Base-by-base conservation (phyloP, 2,329 filamentous ascomycete genomes). In the Drechslerella stenobrocha region DNA sequence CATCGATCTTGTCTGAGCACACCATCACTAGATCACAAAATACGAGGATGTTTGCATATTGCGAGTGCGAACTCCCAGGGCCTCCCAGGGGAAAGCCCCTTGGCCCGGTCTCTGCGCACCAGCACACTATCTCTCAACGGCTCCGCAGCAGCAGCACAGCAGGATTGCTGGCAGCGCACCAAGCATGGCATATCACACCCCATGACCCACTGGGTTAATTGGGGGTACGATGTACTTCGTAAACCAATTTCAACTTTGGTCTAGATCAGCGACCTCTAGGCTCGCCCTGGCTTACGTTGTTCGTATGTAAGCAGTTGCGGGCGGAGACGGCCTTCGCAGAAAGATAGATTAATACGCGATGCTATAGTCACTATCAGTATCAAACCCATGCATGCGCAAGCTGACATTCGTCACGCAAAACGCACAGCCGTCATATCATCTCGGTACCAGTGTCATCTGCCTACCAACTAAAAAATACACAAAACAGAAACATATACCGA, bases 401-500 rank as follows among this genome's bases (percentile, higher is more conserved):
- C 34, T 15, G 34, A 37, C 15, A 37, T 37, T 15, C 34, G 34
- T 57, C 44, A 53, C 23, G 5, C 26, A 9, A 48, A 53, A 34
- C 52, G 45, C 45, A 52, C 52, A 66, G 26, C 34, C 15, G 53
- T 66, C 60, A 66, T 66, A 53, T 50, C 60, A 66, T 66, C 60
- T 58, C 47, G 47, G 52, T 66, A 52, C 18, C 13, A 37, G n/a
- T n/a, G 60, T 50, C 60, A 66, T 66, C 60, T 58, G 53, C 53
- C 61, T 66, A 52, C 18, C 13, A 37, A 56, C 35, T 47, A 66
- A 26, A 53, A 26, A 35, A 56, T 46, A 46, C 52, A 66, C 61
- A 40, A 66, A 47, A 53, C 32, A 48, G 32, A 66, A 48, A 18
- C 52, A 58, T 52, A 66, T 53, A 52, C 53, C 52, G 50, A 52